These are phyloP conservation scores for Mycena capillaripes DNA, from an alignment of 768 basidiomycete genomes.

Conservation along the genomic window DNA sequence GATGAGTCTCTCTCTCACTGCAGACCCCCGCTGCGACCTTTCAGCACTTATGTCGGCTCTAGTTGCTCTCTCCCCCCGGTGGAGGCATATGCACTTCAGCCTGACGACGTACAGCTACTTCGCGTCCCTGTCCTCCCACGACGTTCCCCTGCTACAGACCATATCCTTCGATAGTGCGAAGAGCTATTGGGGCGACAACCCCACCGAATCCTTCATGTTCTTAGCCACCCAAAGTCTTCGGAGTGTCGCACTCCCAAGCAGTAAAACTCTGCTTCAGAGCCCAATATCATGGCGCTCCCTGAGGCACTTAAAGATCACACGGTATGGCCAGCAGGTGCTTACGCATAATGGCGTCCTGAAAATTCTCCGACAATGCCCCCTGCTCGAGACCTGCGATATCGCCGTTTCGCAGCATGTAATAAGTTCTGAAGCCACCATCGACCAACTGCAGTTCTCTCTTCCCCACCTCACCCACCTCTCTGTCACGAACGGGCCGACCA, in stretches of 20 bases:
- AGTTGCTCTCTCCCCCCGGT: not conserved
- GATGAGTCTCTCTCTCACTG: not conserved
- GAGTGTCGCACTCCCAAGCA: not conserved
- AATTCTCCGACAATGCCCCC: not conserved
- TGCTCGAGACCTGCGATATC: not conserved
- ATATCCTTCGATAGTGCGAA: not conserved
- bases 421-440: too few species aligned
- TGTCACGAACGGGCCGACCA: not conserved
- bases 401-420: too few species aligned
- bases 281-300: not conserved
- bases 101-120: not conserved
- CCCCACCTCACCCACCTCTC: not conserved
- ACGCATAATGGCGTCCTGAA: not conserved
- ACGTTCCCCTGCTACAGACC: not conserved
- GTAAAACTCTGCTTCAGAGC: not conserved
- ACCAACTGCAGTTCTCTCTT: not conserved
- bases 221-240: not conserved
- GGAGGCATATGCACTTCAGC: not conserved
- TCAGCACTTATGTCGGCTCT: not conserved
- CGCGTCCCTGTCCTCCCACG: not conserved
- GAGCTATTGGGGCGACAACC: not conserved
- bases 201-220: not conserved
- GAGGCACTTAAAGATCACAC: not conserved
- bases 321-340: not conserved
- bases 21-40: not conserved